Base-by-base conservation (phyloP, 2,329 filamentous ascomycete species). In the Clonostachys rosea region DNA sequence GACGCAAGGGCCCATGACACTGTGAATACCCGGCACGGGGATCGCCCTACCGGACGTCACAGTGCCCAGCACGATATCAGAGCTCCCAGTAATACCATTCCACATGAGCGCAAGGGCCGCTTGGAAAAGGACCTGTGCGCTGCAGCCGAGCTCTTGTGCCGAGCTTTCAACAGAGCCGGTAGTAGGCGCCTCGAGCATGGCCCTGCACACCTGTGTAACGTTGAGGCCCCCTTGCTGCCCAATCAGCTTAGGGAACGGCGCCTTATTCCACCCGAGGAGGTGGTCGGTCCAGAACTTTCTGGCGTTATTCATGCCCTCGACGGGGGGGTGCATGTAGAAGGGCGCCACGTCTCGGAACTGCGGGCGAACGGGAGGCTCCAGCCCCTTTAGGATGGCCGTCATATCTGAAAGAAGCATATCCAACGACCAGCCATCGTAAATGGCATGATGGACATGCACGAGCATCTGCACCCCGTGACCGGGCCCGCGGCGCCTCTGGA, bases 371-470 rank as follows among this genome's bases (percentile, higher is more conserved):
- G 53, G 36, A 2, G 68, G 51, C 5, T 44, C 13, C 2, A 51
- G 46, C 9, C 61, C 59, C 30, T 45, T 44, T 0, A 87, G 56
- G 2, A 86, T 53, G 0, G 56, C 58, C 5, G 77, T 71, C 5
- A 95, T 67, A 60, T 96, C 89, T 24, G 76, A 68, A 13, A 89
- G 56, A 0, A 95, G 65, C 33, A 92, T 70, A 45, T 96, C 87
- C 59, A 91, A 77, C 0, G 90, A 91, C 91, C 91, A 96, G n/a
- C 91, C 91, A 63, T 96, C 91, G 59, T 95, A 96, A 1, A 95
- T 62, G 1, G 89, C 83, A 64, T 96, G 91, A 59, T 95, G 91
- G 0, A 95, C 70, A 12, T 85, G 74, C 41, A 89, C 46, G 11
- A 79, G 64, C 5, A 61, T 44, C 42, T 20, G 42, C 24, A 43